Conservation (phyloP, 345 rosid species). For the Microthlaspi erraticum region DNA sequence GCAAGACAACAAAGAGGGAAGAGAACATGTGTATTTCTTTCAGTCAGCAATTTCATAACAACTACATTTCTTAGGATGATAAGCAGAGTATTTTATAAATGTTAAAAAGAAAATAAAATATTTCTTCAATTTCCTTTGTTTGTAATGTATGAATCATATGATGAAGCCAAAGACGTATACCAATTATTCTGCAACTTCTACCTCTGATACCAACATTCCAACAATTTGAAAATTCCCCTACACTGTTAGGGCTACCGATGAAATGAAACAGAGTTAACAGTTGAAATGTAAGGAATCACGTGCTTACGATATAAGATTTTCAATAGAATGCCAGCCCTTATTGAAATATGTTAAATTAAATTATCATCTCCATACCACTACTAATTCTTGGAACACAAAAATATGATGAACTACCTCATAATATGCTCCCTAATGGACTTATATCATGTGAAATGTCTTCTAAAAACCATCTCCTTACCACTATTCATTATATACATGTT, state of each 20-base stretch:
- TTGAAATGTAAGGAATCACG: background rate
- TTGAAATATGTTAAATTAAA: background rate
- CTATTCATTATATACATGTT: slow-evolving; percentile 19
- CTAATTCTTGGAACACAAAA: background rate
- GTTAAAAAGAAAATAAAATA: background rate
- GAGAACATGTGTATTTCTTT: slow-evolving; percentile 22
- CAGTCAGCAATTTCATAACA: slow-evolving; percentile 17
- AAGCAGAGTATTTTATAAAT: slow-evolving; percentile 5
- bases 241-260: background rate
- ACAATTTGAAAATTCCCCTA: background rate
- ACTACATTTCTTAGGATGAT: slow-evolving; percentile 16
- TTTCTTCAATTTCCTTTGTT: slow-evolving; percentile 12
- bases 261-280: slow-evolving; percentile 11
- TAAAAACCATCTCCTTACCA: slow-evolving; percentile 13
- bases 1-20: slow-evolving; percentile 14
- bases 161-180: slow-evolving; percentile 26
- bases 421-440: slow-evolving; percentile 6
- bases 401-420: slow-evolving; percentile 15
- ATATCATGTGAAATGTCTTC: slow-evolving; percentile 19
- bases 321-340: background rate
- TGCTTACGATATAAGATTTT: slow-evolving; percentile 25
- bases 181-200: slow-evolving; percentile 6
- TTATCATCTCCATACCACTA: slow-evolving; percentile 6
- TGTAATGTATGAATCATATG: background rate
- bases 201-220: slow-evolving; percentile 22